These are phyloP conservation scores for Penicillium lividum DNA, from an alignment of 495 filamentous ascomycete genomes.

Conservation along the genomic window DNA sequence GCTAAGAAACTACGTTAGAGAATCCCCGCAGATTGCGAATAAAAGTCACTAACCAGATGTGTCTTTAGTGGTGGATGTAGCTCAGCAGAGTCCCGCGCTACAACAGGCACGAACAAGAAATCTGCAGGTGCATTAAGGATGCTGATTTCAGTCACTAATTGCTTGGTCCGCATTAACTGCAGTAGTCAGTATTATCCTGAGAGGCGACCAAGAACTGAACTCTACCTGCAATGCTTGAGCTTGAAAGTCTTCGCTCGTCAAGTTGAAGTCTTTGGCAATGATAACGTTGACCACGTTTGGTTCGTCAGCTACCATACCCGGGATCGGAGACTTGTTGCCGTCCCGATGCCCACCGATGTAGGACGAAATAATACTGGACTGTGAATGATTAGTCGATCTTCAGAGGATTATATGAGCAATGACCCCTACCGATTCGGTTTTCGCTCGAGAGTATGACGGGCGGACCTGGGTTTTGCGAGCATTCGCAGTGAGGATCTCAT, in stretches of 20 bases:
- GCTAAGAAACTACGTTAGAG: constrained; percentile 43
- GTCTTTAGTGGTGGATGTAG: constrained; percentile 37
- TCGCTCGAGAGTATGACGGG: constrained; percentile 21
- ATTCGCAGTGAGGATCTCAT: constrained; percentile 56
- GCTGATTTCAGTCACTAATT: constrained; percentile 70
- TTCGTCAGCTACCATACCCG: constrained; percentile 30
- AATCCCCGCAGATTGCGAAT: not conserved
- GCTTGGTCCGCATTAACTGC: constrained; percentile 76
- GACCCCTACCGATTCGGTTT: constrained; percentile 23
- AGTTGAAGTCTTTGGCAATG: constrained; percentile 76
- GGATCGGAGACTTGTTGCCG: constrained; percentile 21
- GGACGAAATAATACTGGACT: constrained; percentile 30
- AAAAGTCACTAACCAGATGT: constrained; percentile 46
- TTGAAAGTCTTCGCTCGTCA: constrained; percentile 70
- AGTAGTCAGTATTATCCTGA: constrained; percentile 14
- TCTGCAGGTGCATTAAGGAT: constrained; percentile 72
- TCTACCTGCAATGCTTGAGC: constrained; percentile 76
- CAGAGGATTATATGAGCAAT: not conserved
- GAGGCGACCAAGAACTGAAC: too few species aligned
- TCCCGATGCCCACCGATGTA: constrained; percentile 23
- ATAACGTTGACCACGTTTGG: constrained; percentile 73
- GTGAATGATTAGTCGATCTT: constrained; percentile 6
- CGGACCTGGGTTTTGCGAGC: constrained; percentile 22
- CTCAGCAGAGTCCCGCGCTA: constrained; percentile 42
- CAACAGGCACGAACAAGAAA: constrained; percentile 78